These are phyloP conservation scores for Zygnema circumcarinatum DNA, from an alignment of 139 green algal genomes.

Conservation along the genomic window DNA sequence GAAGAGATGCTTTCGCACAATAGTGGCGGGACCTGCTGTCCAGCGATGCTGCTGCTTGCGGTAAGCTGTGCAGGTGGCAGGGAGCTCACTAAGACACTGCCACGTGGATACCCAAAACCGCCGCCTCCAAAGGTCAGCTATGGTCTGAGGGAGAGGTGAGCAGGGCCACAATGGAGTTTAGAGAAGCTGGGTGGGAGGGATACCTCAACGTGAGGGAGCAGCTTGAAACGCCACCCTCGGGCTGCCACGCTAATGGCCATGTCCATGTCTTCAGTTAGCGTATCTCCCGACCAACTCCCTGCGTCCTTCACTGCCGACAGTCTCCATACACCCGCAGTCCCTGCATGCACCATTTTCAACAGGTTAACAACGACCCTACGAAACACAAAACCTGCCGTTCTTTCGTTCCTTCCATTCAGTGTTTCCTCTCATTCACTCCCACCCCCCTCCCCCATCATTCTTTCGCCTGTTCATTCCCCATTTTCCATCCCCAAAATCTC, in stretches of 20 bases:
- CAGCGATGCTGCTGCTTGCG: slow-evolving; percentile 47
- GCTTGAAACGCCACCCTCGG: slow-evolving; percentile 81
- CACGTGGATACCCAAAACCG: background rate
- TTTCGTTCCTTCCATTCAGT: too few relatives aligned
- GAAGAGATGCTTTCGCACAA: slow-evolving; percentile 10
- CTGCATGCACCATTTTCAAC: slow-evolving; percentile 23
- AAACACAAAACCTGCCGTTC: too few relatives aligned
- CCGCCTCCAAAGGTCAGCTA: background rate
- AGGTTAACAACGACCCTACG: too few relatives aligned
- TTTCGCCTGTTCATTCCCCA: background rate
- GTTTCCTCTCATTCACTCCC: too few relatives aligned
- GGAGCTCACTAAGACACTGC: slow-evolving; percentile 41
- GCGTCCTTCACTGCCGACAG: slow-evolving; percentile 79
- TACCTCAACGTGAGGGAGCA: slow-evolving; percentile 75
- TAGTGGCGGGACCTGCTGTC: slow-evolving; percentile 24
- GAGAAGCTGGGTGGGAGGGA: too few relatives aligned
- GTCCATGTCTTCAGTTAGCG: slow-evolving; percentile 78
- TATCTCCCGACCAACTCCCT: slow-evolving; percentile 90
- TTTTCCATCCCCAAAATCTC: background rate
- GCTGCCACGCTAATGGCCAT: slow-evolving; percentile 79
- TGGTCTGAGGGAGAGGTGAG: background rate
- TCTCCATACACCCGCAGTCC: slow-evolving; percentile 79
- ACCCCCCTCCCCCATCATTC: too few relatives aligned
- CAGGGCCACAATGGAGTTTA: too few relatives aligned
- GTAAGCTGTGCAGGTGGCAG: slow-evolving; percentile 24